phyloP scores from a whole-genome alignment of 1,139 yeast species.

The Hanseniaspora sp. region DNA sequence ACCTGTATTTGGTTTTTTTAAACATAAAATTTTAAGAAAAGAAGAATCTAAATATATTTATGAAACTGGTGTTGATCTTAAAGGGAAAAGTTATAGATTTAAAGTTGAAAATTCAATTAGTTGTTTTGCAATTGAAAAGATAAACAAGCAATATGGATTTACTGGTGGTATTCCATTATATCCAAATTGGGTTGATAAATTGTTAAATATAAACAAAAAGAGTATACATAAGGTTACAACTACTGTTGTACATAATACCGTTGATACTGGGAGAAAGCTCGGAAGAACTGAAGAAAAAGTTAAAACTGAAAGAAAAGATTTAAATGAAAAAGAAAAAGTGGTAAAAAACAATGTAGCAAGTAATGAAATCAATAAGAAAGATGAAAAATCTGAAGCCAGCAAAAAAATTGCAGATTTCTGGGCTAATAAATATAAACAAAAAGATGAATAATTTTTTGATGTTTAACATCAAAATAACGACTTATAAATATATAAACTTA shows the following conservation, averaged over 20 bases:
- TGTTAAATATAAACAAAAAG: not conserved
- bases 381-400: not conserved
- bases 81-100: not conserved
- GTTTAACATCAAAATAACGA: too few species aligned
- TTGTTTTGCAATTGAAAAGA: not conserved
- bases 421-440: not conserved
- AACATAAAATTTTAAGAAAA: not conserved
- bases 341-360: not conserved
- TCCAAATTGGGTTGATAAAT: slow-evolving; percentile 12
- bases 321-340: not conserved
- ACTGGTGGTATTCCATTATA: slow-evolving; percentile 13
- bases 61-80: not conserved
- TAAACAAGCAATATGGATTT: slow-evolving; percentile 7
- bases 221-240: not conserved
- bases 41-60: slow-evolving; percentile 1
- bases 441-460: not conserved
- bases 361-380: too few species aligned
- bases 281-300: not conserved
- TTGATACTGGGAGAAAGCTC: not conserved
- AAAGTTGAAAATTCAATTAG: slow-evolving; percentile 7
- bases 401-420: not conserved
- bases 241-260: not conserved
- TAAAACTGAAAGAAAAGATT: not conserved
- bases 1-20: slow-evolving; percentile 27
- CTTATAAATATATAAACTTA: too few species aligned